These are phyloP conservation scores for Isochrysis galbana DNA, from an alignment of 78 protist genomes.

Conservation along the genomic window DNA sequence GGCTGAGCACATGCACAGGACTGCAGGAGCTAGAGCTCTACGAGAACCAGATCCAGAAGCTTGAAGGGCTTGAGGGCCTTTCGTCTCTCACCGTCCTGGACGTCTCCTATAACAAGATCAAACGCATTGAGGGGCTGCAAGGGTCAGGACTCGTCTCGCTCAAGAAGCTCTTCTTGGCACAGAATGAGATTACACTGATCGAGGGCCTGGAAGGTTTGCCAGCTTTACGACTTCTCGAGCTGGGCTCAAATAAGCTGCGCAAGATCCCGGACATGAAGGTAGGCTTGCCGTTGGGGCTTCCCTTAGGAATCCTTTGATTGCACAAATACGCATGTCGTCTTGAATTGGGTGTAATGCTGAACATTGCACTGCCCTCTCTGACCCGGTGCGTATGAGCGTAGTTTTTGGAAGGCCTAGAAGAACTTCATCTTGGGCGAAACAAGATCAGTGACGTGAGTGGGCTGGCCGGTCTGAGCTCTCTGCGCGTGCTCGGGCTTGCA, in stretches of 20 bases:
- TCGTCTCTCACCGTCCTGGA: not conserved
- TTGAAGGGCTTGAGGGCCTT: not conserved
- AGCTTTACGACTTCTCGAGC: not conserved
- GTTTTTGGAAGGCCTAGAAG: not conserved
- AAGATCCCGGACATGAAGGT: not conserved
- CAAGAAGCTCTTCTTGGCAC: not conserved
- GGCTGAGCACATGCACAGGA: not conserved
- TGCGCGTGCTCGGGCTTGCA: not conserved
- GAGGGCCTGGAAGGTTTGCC: not conserved
- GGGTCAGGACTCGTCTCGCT: not conserved
- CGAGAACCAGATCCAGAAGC: not conserved
- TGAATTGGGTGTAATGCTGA: too few species aligned
- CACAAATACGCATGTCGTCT: too few species aligned
- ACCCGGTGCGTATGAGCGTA: too few species aligned
- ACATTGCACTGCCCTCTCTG: too few species aligned
- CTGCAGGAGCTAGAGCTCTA: not conserved
- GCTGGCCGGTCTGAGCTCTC: not conserved
- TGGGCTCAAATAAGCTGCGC: not conserved
- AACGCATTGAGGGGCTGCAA: not conserved
- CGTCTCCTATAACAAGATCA: not conserved
- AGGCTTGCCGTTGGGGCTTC: too few species aligned
- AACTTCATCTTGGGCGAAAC: constrained; percentile 2
- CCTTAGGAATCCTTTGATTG: too few species aligned
- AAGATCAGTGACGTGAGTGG: not conserved
- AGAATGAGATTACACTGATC: not conserved